Conservation (phyloP, 2,329 filamentous ascomycete species). For the Trichoderma citrinoviride region DNA sequence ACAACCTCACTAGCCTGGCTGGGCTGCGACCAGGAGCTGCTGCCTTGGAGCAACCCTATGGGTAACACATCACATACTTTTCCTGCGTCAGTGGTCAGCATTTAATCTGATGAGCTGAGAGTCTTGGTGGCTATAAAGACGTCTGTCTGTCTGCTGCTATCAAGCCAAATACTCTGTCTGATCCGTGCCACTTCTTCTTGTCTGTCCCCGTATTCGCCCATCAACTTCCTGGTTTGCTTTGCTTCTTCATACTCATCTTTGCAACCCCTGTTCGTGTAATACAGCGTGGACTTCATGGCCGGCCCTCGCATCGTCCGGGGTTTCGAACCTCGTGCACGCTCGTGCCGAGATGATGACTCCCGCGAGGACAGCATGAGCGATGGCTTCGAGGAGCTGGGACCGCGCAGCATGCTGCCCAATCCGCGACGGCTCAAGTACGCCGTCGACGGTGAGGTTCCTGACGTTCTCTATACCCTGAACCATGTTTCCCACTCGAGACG, state of each 20-base stretch:
- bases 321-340: neutral
- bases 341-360: neutral
- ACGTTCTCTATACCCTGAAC: conserved; percentile 43
- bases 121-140: neutral
- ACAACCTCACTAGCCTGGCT: conserved; percentile 11
- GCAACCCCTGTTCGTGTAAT: neutral
- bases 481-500: conserved; percentile 37
- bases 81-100: neutral
- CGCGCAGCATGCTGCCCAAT: conserved; percentile 18
- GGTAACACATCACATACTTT: neutral
- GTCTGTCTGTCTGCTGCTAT: neutral
- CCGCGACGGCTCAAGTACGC: neutral
- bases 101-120: neutral
- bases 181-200: neutral
- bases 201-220: neutral
- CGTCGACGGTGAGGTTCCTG: conserved; percentile 39
- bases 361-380: conserved; percentile 10
- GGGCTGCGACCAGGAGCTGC: conserved; percentile 11
- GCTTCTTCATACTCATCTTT: neutral
- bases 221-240: neutral
- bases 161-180: neutral
- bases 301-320: neutral
- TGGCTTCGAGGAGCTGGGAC: conserved; percentile 12
- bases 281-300: neutral
- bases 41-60: conserved; percentile 9